Evolutionary conservation across 306 rosid genomes (phyloP).

Genomic region (Acacia melanoxylon): DNA sequence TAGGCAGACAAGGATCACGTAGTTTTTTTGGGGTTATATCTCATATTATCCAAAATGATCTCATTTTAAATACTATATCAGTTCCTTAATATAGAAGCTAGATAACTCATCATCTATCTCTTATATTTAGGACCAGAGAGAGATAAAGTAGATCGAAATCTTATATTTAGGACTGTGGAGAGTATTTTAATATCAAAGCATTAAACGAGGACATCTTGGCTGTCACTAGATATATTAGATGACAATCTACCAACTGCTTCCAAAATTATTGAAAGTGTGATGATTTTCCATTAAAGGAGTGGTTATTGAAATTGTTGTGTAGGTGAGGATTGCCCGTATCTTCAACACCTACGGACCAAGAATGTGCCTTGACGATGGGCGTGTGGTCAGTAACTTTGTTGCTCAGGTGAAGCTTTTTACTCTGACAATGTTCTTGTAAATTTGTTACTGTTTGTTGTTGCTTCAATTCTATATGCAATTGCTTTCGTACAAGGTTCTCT

Average conservation of each 20-base stretch:
- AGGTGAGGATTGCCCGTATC: slow-evolving; percentile 93
- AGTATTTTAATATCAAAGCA: not conserved
- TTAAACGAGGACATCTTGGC: too few relatives aligned
- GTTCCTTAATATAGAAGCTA: too few relatives aligned
- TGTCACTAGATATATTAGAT: not conserved
- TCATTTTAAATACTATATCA: not conserved
- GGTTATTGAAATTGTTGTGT: slow-evolving; percentile 3
- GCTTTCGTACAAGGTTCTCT: not conserved
- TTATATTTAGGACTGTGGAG: too few relatives aligned
- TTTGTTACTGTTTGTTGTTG: not conserved
- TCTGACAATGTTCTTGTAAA: not conserved
- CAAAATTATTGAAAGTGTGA: not conserved
- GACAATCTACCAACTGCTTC: not conserved
- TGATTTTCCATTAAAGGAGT: not conserved
- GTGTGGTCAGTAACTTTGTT: slow-evolving; percentile 91
- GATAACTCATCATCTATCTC: too few relatives aligned
- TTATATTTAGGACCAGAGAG: too few relatives aligned
- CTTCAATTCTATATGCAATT: not conserved
- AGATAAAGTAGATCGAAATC: too few relatives aligned
- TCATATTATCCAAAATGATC: not conserved
- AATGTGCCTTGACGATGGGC: slow-evolving; percentile 92
- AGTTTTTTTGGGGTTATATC: not conserved
- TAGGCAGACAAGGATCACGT: not conserved
- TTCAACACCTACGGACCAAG: slow-evolving; percentile 91
- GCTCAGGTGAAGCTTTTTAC: slow-evolving; percentile 64